Evolutionary conservation across 345 rosid species (phyloP).

Genomic region (Arabis hirsuta): DNA sequence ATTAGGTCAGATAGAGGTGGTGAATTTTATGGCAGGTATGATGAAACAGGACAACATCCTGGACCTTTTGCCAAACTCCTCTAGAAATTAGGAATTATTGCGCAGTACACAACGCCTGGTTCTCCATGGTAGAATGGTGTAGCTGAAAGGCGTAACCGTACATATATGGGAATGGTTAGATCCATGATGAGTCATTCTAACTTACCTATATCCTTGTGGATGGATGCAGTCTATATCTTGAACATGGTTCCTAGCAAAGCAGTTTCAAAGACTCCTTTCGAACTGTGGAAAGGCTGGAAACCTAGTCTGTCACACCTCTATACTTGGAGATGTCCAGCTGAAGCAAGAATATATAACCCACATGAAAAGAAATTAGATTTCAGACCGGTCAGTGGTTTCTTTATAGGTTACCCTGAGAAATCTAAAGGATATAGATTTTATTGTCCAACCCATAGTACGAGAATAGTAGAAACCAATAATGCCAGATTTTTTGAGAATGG

Average conservation of each 20-base stretch:
- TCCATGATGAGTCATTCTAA: constrained; percentile 17
- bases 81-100: constrained; percentile 1
- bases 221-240: constrained; percentile 13
- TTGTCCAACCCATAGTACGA: too few relatives aligned
- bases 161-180: constrained; percentile 15
- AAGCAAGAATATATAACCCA: too few relatives aligned
- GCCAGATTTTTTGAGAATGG: too few relatives aligned
- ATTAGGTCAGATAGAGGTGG: constrained; percentile 18
- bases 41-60: constrained; percentile 13
- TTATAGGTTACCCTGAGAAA: too few relatives aligned
- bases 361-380: too few relatives aligned
- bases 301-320: too few relatives aligned
- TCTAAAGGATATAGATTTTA: too few relatives aligned
- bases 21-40: background rate
- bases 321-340: too few relatives aligned
- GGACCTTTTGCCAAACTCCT: background rate
- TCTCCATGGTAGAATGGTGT: constrained; percentile 30
- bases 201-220: constrained; percentile 26
- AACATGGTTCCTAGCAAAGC: constrained; percentile 5
- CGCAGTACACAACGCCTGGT: background rate
- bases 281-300: background rate
- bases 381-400: too few relatives aligned
- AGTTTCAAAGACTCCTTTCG: background rate
- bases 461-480: too few relatives aligned
- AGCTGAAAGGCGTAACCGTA: constrained; percentile 17